Base-by-base conservation (phyloP, 345 rosid species). In the Eucalyptus curtisii region DNA sequence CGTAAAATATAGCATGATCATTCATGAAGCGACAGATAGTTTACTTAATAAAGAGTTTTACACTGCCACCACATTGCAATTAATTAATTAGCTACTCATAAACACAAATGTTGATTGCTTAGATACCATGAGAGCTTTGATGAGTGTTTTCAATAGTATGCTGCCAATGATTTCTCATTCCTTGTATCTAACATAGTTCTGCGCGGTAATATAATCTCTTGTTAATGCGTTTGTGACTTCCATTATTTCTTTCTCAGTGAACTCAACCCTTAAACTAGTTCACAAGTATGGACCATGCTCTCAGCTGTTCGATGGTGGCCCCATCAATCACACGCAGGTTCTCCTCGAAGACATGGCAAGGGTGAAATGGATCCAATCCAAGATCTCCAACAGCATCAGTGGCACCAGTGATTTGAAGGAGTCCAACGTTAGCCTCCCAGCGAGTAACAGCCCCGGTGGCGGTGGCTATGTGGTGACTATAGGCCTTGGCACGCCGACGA, bases 401-500 rank as follows among this genome's bases (percentile, higher is more conserved):
- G 55, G 30, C 15, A 86, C 13, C 47, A 16, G 47, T 33, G 61
- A n/a, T n/a, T 20, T 19, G 55, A 20, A 59, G 27, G 49, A 86
- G 47, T 86, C 88, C 17, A 12, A 45, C 19, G 86, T 76, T 2
- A 44, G 19, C 64, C 42, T 50, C 30, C 49, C 86, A 12, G 30
- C 31, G 8, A 88, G 47, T 12, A 6, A 37, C 14, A 22, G 52
- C 44, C 11, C 86, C 6, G 47, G 59, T n/a, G 27, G 20, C 2
- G 31, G 64, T 85, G 42, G n/a, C 31, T 88, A 57, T 22, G 53
- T 86, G 20, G 91, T 82, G 85, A 87, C 37, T 5, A 68, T 86
- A 22, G 88, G 92, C 76, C 68, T 91, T 8, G 92, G 92, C 86
- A 89, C 81, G 11, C 92, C 92, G 5, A 52, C 3, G n/a, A 89